phyloP scores from a whole-genome alignment of 106 monocot genomes.

The Dendrobium officinale region DNA sequence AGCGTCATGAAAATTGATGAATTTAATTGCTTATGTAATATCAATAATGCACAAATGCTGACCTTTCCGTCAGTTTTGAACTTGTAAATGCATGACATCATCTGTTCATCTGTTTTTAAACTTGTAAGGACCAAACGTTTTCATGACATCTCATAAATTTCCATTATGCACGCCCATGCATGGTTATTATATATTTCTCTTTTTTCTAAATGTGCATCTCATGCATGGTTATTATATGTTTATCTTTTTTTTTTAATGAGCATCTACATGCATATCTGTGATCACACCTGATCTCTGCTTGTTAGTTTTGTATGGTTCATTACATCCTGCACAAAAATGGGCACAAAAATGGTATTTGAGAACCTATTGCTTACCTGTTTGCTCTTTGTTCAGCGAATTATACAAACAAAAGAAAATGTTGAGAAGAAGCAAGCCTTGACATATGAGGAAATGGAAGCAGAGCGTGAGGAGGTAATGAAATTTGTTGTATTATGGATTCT shows the following conservation, averaged over 20 bases:
- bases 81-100: not conserved
- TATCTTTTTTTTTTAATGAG: not conserved
- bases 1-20: not conserved
- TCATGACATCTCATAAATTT: not conserved
- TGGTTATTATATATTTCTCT: not conserved
- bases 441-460: conserved; percentile 99
- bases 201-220: not conserved
- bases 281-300: not conserved
- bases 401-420: conserved; percentile 91
- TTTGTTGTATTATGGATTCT: not conserved
- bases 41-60: not conserved
- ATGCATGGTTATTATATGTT: not conserved
- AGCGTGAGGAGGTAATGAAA: conserved; percentile 87
- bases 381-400: conserved; percentile 40
- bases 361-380: not conserved
- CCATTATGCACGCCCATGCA: not conserved
- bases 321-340: not conserved
- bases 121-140: not conserved
- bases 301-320: not conserved
- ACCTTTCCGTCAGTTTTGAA: not conserved
- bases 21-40: not conserved
- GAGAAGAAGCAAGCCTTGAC: conserved; percentile 95
- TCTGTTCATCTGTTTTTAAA: not conserved
- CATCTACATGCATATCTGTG: not conserved
- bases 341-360: not conserved